These are phyloP conservation scores for Malus domestica DNA, from an alignment of 306 rosid genomes.

Conservation along the genomic window DNA sequence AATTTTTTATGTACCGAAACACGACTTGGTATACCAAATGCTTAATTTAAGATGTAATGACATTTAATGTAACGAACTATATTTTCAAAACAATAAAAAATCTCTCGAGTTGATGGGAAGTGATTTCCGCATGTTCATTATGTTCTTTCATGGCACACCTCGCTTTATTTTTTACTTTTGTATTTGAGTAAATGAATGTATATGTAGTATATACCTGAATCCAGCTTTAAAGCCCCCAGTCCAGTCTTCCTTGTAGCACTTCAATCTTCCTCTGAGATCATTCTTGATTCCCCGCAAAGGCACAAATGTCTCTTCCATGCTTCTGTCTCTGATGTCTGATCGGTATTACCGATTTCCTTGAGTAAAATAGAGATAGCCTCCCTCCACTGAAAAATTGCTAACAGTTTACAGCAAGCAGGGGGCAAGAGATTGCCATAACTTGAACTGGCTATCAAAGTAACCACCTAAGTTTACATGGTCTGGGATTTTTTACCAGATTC, in stretches of 20 bases:
- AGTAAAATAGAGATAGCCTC: background rate
- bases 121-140: no score
- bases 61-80: no score
- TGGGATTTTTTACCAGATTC: background rate
- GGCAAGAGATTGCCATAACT: slow-evolving; percentile 15
- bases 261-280: slow-evolving; percentile 70
- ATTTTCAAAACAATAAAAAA: no score
- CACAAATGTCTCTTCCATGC: slow-evolving; percentile 78
- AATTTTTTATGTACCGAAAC: no score
- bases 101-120: no score
- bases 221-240: slow-evolving; percentile 71
- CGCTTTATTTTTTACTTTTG: no score
- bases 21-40: no score
- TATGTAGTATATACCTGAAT: slow-evolving; percentile 32
- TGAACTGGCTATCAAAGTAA: background rate
- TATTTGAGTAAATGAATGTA: no score
- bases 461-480: slow-evolving; percentile 43
- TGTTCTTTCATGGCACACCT: no score
- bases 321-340: background rate
- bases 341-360: background rate
- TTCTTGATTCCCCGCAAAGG: slow-evolving; percentile 80
- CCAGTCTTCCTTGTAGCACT: slow-evolving; percentile 95
- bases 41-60: no score
- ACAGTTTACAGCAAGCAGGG: background rate
- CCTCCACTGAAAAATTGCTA: background rate